These are phyloP conservation scores for Jamesozyma rosinii DNA, from an alignment of 805 yeast species.

Conservation along the genomic window DNA sequence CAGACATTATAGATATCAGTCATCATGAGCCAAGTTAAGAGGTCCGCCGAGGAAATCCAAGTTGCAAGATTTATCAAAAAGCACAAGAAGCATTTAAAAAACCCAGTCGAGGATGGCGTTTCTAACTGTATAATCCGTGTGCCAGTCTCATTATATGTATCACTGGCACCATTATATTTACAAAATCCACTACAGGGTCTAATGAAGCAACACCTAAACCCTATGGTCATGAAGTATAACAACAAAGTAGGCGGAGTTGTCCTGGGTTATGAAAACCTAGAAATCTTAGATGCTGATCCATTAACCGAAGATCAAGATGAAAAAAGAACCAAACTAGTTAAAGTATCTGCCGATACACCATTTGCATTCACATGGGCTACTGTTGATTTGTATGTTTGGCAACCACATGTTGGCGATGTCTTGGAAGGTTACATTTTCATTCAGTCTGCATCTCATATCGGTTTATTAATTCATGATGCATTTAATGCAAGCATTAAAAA, in stretches of 20 bases:
- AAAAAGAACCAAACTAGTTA: slow-evolving; percentile 41
- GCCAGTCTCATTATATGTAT: slow-evolving; percentile 55
- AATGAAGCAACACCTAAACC: slow-evolving; percentile 80
- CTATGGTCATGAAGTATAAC: slow-evolving; percentile 76
- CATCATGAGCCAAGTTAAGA: slow-evolving; percentile 18
- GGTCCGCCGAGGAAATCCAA: slow-evolving; percentile 17
- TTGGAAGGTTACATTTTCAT: slow-evolving; percentile 82
- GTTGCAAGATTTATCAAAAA: slow-evolving; percentile 22
- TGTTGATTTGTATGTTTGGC: slow-evolving; percentile 81
- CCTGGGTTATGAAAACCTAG: slow-evolving; percentile 63
- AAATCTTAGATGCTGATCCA: slow-evolving; percentile 38
- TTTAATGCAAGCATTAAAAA: slow-evolving; percentile 89
- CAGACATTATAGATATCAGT: neutral
- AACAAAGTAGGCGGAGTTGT: slow-evolving; percentile 72
- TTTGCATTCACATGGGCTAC: slow-evolving; percentile 81
- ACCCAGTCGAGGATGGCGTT: slow-evolving; percentile 25
- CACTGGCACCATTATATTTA: slow-evolving; percentile 77
- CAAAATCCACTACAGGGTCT: slow-evolving; percentile 68
- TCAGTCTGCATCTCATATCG: slow-evolving; percentile 93
- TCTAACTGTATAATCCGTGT: slow-evolving; percentile 29
- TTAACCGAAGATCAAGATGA: slow-evolving; percentile 35
- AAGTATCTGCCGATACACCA: slow-evolving; percentile 70
- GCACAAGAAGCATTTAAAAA: slow-evolving; percentile 20
- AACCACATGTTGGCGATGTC: slow-evolving; percentile 77
- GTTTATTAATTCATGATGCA: slow-evolving; percentile 81